Evolutionary conservation across 352 stramenopile genomes (phyloP).

Genomic region (Phytophthora chlamydospora): DNA sequence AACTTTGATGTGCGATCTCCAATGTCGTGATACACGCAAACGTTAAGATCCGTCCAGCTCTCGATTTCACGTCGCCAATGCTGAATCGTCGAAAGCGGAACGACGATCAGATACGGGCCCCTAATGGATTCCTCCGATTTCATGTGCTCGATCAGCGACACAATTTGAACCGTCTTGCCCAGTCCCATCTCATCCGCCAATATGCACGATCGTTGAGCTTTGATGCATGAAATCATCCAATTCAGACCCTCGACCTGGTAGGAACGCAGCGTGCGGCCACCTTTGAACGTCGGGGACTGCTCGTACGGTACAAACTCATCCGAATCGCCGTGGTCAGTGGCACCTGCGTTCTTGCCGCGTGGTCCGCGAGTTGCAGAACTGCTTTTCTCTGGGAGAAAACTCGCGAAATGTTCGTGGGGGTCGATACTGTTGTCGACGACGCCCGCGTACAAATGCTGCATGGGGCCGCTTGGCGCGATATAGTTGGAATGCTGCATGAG

Average conservation of each 20-base stretch:
- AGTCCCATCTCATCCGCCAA: slow-evolving; percentile 94
- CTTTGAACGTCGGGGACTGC: slow-evolving; percentile 89
- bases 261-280: slow-evolving; percentile 72
- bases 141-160: slow-evolving; percentile 92
- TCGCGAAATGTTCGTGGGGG: slow-evolving; percentile 89
- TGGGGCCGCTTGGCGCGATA: slow-evolving; percentile 78
- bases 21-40: slow-evolving; percentile 98
- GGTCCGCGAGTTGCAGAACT: slow-evolving; percentile 4
- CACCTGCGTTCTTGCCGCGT: slow-evolving; percentile 16
- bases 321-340: slow-evolving; percentile 27
- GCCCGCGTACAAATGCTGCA: slow-evolving; percentile 87
- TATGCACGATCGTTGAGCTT: slow-evolving; percentile 88
- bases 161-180: slow-evolving; percentile 96
- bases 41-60: slow-evolving; percentile 97
- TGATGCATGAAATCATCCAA: slow-evolving; percentile 90
- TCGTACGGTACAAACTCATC: slow-evolving; percentile 91
- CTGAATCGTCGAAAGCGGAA: slow-evolving; percentile 88
- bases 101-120: slow-evolving; percentile 85
- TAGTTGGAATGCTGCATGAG: slow-evolving; percentile 63
- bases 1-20: slow-evolving; percentile 80
- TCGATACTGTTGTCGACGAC: slow-evolving; percentile 92
- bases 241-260: slow-evolving; percentile 91
- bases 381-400: slow-evolving; percentile 68
- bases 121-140: slow-evolving; percentile 84
- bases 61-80: slow-evolving; percentile 90